These are phyloP conservation scores for Albugo candida DNA, from an alignment of 352 stramenopile genomes.

Conservation along the genomic window DNA sequence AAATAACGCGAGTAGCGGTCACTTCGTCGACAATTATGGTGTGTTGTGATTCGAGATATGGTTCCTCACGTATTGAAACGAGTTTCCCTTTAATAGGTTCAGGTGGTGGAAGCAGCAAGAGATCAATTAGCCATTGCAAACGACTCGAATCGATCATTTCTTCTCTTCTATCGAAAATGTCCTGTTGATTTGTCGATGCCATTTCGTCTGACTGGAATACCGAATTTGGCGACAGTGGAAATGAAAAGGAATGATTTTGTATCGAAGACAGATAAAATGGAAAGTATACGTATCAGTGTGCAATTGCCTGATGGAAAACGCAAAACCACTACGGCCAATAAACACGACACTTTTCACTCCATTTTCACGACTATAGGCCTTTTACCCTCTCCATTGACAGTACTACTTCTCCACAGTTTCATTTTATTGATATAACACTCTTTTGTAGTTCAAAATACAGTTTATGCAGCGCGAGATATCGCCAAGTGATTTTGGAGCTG, in stretches of 20 bases:
- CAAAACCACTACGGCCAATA: constrained; percentile 17
- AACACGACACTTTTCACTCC: constrained; percentile 24
- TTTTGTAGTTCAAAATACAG: constrained; percentile 43
- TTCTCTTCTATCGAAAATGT: constrained; percentile 44
- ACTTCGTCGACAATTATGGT: too few species aligned
- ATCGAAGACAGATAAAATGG: neutral
- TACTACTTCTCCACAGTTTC: neutral
- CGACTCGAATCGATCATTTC: constrained; percentile 12
- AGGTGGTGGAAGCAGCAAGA: constrained; percentile 43
- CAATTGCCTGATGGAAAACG: constrained; percentile 58
- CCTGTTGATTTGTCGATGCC: constrained; percentile 60
- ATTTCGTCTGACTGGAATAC: constrained; percentile 70
- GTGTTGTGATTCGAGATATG: too few species aligned
- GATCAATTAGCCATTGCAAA: constrained; percentile 29
- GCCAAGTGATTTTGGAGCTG: constrained; percentile 23
- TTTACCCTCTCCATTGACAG: constrained; percentile 18
- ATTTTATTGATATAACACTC: neutral
- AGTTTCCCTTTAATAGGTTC: constrained; percentile 20
- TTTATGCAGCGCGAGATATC: constrained; percentile 61
- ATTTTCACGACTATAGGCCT: constrained; percentile 41
- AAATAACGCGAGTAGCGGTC: too few species aligned
- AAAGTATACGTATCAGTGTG: constrained; percentile 50
- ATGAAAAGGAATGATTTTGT: constrained; percentile 14
- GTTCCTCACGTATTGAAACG: neutral
- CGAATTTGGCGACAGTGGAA: constrained; percentile 64